Percentiles rank a stretch among this genome's conserved stretches.
These are phyloP conservation scores for Ceratocystiopsis brevicomis DNA, from an alignment of 2,329 filamentous ascomycete genomes.

Conservation along the genomic window DNA sequence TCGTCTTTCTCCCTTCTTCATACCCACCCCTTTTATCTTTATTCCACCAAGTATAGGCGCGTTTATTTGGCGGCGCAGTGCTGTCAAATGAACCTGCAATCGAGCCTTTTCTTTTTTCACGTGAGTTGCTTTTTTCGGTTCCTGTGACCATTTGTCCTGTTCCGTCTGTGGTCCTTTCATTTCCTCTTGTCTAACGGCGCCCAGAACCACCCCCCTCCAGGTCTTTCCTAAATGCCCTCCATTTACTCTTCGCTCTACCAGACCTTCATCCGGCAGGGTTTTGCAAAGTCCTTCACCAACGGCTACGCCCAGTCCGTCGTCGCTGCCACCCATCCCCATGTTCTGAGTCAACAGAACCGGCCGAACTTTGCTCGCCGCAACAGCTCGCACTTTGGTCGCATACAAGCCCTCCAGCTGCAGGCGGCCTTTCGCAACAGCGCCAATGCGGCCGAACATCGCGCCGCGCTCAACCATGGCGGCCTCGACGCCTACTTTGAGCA, in stretches of 20 bases:
- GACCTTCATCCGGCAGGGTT: constrained; percentile 89
- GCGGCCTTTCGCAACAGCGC: constrained; percentile 52
- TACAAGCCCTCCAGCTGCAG: constrained; percentile 49
- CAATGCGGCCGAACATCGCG: constrained; percentile 37
- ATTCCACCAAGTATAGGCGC: constrained; percentile 32
- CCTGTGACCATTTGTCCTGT: neutral
- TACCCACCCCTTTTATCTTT: neutral
- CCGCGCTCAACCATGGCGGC: constrained; percentile 35
- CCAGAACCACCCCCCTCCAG: constrained; percentile 37
- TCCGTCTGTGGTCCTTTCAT: neutral
- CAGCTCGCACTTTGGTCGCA: constrained; percentile 33
- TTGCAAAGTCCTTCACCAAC: constrained; percentile 91
- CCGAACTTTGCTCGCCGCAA: constrained; percentile 42
- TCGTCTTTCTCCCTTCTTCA: neutral
- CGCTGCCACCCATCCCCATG: constrained; percentile 69
- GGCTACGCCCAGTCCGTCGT: constrained; percentile 97
- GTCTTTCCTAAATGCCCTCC: constrained; percentile 76
- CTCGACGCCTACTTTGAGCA: constrained; percentile 85
- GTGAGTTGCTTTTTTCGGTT: constrained; percentile 27
- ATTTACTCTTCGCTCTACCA: constrained; percentile 50
- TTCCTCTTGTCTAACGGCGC: constrained; percentile 4
- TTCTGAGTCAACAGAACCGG: constrained; percentile 53
- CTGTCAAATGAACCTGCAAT: constrained; percentile 99
- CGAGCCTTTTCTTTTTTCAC: constrained; percentile 37
- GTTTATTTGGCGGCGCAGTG: constrained; percentile 72